phyloP scores from a whole-genome alignment of 768 basidiomycete genomes.

The Lentinula boryana region DNA sequence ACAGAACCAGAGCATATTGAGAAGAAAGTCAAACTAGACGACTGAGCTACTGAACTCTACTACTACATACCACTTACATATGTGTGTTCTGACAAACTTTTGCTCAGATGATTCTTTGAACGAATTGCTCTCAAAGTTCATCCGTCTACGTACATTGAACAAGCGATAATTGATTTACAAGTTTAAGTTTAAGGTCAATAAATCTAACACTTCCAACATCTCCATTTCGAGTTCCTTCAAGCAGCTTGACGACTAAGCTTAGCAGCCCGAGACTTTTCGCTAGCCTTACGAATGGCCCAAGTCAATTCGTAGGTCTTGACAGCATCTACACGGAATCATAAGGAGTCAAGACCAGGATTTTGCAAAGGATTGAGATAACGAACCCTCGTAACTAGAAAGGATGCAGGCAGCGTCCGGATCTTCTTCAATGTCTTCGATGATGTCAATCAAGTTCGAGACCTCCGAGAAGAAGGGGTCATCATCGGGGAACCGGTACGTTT shows the following conservation, averaged over 20 bases:
- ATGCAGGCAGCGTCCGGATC: slow-evolving; percentile 77
- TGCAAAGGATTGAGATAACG: background rate
- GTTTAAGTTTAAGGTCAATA: background rate
- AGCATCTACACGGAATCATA: slow-evolving; percentile 48
- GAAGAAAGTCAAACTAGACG: slow-evolving; percentile 6
- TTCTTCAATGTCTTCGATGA: slow-evolving; percentile 86
- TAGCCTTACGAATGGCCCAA: slow-evolving; percentile 85
- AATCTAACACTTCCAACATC: background rate
- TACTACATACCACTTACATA: background rate
- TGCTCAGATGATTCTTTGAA: background rate
- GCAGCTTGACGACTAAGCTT: slow-evolving; percentile 28
- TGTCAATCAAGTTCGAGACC: slow-evolving; percentile 82
- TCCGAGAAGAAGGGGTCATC: slow-evolving; percentile 96
- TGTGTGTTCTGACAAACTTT: background rate
- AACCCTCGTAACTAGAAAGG: slow-evolving; percentile 81
- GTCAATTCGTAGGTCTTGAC: slow-evolving; percentile 87
- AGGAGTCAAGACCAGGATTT: background rate
- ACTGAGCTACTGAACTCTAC: background rate
- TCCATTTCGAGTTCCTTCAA: background rate
- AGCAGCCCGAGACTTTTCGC: slow-evolving; percentile 55
- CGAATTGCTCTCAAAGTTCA: background rate
- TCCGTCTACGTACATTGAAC: too few species aligned
- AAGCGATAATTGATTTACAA: background rate
- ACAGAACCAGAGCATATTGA: background rate
- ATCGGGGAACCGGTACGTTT: slow-evolving; percentile 63